Conservation (phyloP, 371 early-diverging fungal species). For the Funneliformis caledonium region DNA sequence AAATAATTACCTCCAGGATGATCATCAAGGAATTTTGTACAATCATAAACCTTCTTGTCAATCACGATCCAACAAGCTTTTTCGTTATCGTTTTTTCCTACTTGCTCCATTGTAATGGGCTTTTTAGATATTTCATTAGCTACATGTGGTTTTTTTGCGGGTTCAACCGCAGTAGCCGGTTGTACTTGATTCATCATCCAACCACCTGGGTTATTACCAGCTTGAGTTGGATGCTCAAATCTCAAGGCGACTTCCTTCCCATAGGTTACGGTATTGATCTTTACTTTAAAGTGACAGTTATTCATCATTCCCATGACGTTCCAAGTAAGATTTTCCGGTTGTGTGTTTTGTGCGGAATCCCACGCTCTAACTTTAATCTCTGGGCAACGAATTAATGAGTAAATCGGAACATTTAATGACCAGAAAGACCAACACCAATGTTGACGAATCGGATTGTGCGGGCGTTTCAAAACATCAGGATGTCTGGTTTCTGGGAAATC, state of each 20-base stretch:
- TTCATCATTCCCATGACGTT: conserved; percentile 86
- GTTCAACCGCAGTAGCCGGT: background rate
- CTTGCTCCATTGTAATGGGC: conserved; percentile 57
- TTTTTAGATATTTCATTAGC: background rate
- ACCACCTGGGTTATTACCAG: conserved; percentile 52
- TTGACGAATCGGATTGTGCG: conserved; percentile 42
- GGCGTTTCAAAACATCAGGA: conserved; percentile 19
- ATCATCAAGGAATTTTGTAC: conserved; percentile 81
- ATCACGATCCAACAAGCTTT: conserved; percentile 91
- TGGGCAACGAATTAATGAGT: conserved; percentile 55
- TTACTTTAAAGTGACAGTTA: conserved; percentile 71
- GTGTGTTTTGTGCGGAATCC: conserved; percentile 76
- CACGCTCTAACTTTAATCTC: conserved; percentile 73
- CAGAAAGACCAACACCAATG: conserved; percentile 81
- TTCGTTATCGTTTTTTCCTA: conserved; percentile 73
- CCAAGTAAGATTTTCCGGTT: conserved; percentile 75
- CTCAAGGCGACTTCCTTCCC: conserved; percentile 43
- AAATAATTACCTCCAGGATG: conserved; percentile 87
- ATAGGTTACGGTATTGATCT: conserved; percentile 45
- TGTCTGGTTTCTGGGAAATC: conserved; percentile 47
- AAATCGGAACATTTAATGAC: conserved; percentile 55
- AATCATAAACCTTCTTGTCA: conserved; percentile 86
- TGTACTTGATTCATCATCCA: conserved; percentile 52
- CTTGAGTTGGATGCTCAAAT: conserved; percentile 60
- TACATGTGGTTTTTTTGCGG: background rate